A percentile compares a stretch with the other conserved stretches of the same genome.
Conservation (phyloP, 2,329 filamentous ascomycete species). For the Aspergillus unguis region DNA sequence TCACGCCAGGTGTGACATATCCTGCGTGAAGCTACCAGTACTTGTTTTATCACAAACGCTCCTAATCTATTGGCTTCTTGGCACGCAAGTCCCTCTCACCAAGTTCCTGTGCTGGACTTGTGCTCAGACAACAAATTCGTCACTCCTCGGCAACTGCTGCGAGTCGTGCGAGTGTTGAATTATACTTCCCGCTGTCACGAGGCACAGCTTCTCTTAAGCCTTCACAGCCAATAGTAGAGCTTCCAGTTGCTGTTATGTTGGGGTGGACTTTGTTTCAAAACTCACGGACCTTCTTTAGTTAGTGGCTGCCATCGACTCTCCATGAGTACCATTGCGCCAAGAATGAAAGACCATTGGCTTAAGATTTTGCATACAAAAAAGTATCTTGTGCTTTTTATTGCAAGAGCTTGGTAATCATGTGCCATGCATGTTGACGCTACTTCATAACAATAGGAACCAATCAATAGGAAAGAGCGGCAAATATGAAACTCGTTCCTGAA, state of each 20-base stretch:
- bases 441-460: background rate
- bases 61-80: background rate
- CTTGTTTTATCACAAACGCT: background rate
- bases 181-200: background rate
- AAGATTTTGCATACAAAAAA: background rate
- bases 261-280: background rate
- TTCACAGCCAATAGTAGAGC: background rate
- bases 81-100: background rate
- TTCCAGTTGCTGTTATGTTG: background rate
- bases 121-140: background rate
- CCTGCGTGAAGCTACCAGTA: background rate
- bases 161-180: background rate
- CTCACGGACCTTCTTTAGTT: background rate
- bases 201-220: background rate
- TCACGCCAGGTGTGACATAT: background rate
- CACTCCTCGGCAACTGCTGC: background rate
- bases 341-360: background rate
- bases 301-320: background rate
- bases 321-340: background rate
- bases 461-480: background rate
- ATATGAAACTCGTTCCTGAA: background rate
- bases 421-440: background rate
- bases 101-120: background rate
- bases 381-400: background rate
- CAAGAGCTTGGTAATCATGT: background rate